Percentiles rank a stretch among this genome's conserved stretches.
phyloP scores from a whole-genome alignment of 768 basidiomycete species.

The Suillus plorans region DNA sequence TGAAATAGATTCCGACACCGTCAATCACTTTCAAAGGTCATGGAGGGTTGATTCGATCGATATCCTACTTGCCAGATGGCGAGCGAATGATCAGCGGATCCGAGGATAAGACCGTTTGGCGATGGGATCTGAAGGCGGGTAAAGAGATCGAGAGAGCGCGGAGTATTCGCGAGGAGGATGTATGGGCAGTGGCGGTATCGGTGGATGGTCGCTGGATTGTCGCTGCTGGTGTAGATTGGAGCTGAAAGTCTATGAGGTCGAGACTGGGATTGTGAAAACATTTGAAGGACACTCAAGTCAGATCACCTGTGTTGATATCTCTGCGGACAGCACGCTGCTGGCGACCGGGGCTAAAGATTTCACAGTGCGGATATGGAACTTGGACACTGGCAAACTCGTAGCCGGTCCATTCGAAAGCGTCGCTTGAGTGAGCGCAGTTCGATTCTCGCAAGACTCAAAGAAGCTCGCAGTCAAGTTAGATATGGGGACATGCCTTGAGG shows the following conservation, averaged over 20 bases:
- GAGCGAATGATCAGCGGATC: not conserved
- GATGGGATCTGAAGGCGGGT: not conserved
- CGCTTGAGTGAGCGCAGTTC: not conserved
- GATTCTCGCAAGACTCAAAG: not conserved
- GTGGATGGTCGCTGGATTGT: not conserved
- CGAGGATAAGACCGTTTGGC: not conserved
- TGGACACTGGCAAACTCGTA: not conserved
- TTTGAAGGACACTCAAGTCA: not conserved
- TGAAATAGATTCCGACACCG: not conserved
- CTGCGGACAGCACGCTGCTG: not conserved
- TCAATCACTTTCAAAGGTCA: not conserved
- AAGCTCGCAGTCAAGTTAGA: not conserved
- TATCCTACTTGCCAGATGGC: not conserved
- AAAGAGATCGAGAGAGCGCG: not conserved
- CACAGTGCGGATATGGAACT: not conserved
- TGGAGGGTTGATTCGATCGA: not conserved
- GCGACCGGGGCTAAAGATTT: not conserved
- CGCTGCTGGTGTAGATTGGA: not conserved
- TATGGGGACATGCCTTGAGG: not conserved
- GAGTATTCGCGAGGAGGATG: not conserved
- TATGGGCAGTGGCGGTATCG: not conserved
- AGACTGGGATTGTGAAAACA: not conserved
- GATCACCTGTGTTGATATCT: not conserved
- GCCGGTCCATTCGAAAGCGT: not conserved
- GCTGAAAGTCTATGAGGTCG: not conserved